Evolutionary conservation across 1,139 yeast species (phyloP), one percentile per base, ranked within the genome.

Genomic region (Blastobotrys persicus): DNA sequence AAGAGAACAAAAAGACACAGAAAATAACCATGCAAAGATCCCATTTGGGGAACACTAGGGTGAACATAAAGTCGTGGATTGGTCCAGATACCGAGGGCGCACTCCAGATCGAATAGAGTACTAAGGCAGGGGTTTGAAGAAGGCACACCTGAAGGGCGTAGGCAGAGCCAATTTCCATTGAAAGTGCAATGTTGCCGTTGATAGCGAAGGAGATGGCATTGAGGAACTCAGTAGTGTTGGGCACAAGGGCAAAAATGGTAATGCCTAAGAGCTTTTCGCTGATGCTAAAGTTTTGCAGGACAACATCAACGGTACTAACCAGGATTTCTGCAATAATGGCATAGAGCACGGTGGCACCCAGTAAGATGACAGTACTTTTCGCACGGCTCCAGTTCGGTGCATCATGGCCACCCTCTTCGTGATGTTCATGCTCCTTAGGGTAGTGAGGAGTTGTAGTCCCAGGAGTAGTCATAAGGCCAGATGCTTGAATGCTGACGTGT

Each of bases 151-250:
- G 99, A 54, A 92, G 74, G 0, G 96, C 98, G 65, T 92, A 92
- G 0, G 98, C 98, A 57, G 95, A 85, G 55, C 99, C 98, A 66
- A 92, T 92, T 66, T 92, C 99, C 96, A 92, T 88, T 32, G 69
- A 63, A 45, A 92, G 74, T 0, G 98, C 96, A 51, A 94, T 96
- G 59, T 92, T 92, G 1, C 98, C 99, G 57, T 94, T 82, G 61
- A 88, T 81, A 0, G 99, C 98, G 73, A 92, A 92, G 12, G 97
- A 89, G 53, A 92, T 91, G 61, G 98, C 99, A 68, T 92, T 94
- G 56, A 94, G 77, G 63, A 92, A 94, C 69, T 92, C 98, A 0
- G 99, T 92, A 3, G 98, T 89, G 64, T 91, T 92, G 11, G 98
- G 98, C 31, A 94, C 97, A 48, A 94, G 73, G 0, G 98, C 98